Percentiles rank a stretch among this genome's conserved stretches.
These are phyloP conservation scores for Kurtzmaniella quercitrusa DNA, from an alignment of 1,139 yeast genomes.

Conservation along the genomic window DNA sequence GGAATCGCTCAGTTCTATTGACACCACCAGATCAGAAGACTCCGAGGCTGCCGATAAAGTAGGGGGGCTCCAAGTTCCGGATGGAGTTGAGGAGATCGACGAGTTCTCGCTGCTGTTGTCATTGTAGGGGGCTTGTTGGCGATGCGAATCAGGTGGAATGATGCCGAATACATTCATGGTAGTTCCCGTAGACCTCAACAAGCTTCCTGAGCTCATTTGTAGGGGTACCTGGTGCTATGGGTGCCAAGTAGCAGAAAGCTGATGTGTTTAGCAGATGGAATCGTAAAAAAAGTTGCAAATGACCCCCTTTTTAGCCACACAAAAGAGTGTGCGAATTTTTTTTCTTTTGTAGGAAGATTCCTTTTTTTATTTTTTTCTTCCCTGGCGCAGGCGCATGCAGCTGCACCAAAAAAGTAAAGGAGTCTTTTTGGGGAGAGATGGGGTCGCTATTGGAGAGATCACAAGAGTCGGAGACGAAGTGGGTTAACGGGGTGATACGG, in stretches of 20 bases:
- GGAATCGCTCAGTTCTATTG: background rate
- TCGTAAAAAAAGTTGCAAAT: background rate
- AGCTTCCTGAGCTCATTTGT: slow-evolving; percentile 4
- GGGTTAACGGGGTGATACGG: too few relatives aligned
- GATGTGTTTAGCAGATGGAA: background rate
- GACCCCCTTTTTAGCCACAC: slow-evolving; percentile 1
- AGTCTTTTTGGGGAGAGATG: background rate
- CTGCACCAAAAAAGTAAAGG: background rate
- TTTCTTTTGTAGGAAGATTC: background rate
- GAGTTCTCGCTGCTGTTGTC: slow-evolving; percentile 3
- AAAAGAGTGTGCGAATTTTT: background rate
- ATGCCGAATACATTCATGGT: slow-evolving; percentile 3
- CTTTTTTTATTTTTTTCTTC: background rate
- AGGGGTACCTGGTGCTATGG: slow-evolving; percentile 1
- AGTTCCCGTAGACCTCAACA: background rate
- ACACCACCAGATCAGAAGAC: background rate
- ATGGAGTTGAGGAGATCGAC: slow-evolving; percentile 3
- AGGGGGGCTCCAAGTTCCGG: slow-evolving; percentile 7
- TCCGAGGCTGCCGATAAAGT: background rate
- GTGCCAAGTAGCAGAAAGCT: background rate
- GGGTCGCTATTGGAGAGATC: background rate
- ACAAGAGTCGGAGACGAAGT: too few relatives aligned
- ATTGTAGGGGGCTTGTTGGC: background rate
- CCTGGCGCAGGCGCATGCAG: background rate
- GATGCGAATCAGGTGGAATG: background rate